phyloP scores from a whole-genome alignment of 75 land plant species.

The Sequoia sempervirens region DNA sequence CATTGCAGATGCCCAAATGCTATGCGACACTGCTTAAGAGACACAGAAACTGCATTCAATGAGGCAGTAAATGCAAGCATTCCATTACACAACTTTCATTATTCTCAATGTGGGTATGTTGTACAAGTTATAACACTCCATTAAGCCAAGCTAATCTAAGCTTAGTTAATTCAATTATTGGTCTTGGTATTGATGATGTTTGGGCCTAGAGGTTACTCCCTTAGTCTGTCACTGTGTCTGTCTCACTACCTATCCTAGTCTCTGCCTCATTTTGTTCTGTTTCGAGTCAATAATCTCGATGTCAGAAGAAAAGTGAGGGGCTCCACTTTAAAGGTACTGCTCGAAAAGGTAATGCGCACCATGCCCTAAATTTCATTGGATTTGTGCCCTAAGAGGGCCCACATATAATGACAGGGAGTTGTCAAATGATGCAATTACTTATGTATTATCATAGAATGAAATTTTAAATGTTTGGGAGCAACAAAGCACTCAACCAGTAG shows the following conservation, averaged over 20 bases:
- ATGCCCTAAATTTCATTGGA: too few relatives aligned
- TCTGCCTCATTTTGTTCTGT: neutral
- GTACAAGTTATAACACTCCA: neutral
- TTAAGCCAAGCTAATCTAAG: neutral
- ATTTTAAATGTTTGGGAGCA: too few relatives aligned
- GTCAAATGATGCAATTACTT: too few relatives aligned
- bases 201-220: neutral
- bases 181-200: neutral
- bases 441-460: too few relatives aligned
- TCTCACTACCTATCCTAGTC: neutral
- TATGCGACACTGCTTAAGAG: neutral
- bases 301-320: neutral
- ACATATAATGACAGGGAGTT: too few relatives aligned
- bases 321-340: neutral
- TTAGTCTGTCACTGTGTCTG: neutral
- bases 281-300: neutral
- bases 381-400: too few relatives aligned
- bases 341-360: too few relatives aligned
- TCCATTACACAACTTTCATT: neutral
- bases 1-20: neutral
- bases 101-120: neutral
- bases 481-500: too few relatives aligned
- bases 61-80: constrained; percentile 1
- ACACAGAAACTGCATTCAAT: neutral
- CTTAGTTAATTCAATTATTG: neutral